Base-by-base conservation (phyloP, 768 basidiomycete genomes). In the Pholiota molesta region DNA sequence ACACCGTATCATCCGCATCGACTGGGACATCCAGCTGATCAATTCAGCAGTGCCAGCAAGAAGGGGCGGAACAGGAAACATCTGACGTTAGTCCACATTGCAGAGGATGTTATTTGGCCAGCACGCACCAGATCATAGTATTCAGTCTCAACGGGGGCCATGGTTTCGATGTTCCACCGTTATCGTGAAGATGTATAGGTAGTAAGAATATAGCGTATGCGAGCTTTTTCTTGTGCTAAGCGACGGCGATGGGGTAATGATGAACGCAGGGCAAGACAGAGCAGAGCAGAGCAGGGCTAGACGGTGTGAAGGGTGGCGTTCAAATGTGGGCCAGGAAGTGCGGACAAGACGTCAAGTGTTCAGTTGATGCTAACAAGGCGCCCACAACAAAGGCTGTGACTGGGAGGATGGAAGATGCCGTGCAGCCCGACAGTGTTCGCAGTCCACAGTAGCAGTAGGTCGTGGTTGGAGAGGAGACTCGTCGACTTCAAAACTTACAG, bases 121-220 rank as follows among this genome's bases (percentile, higher is more conserved):
- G n/a, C 21, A 70, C 89, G 67, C 67, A 92, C 92, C 74, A 94
- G 69, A 73, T 94, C 92, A 75, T 95, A 96, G 74, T 92, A 95
- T 71, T 90, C 90, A 13, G 91, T 93, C 71, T 95, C 93, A 19
- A 94, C 86, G n/a, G 92, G 92, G n/a, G 89, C 81, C 92, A 94
- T 94, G 54, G 52, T 58, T 19, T 35, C n/a, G 39, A 14, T n/a
- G 9, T 39, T 60, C n/a, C n/a, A 45, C n/a, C 21, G 47, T 29
- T 57, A 31, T 26, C 57, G 33, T 19, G 31, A 23, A 52, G 47
- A 28, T 58, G 42, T 16, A 11, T 57, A 28, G 29, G 31, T 13
- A 57, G 42, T 13, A 33, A 14, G 21, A 13, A 33, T 28, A 16
- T 49, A 31, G 17, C n/a, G 56, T 31, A 19, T 54, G 52, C 3